Evolutionary conservation across 306 rosid species (phyloP), one percentile per base, ranked within the genome.

Genomic region (Arachis hypogaea): DNA sequence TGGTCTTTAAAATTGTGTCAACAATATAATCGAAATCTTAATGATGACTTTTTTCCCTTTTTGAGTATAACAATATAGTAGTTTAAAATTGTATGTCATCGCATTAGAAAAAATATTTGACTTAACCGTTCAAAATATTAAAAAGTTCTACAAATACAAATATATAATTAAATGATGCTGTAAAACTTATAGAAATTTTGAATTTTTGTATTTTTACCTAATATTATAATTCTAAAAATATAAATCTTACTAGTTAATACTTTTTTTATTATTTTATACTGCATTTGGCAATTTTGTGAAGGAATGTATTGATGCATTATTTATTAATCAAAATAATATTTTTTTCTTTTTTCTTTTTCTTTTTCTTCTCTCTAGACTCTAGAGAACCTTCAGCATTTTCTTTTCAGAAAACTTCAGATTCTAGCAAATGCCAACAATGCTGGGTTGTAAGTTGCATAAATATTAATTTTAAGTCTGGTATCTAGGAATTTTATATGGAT

Each of bases 391-490:
- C 54, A 9, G 14, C 33, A 44, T 66, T 7, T 79, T 79, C 59
- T 66, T 66, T 72, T 36, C 10, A 69, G 68, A 28, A 38, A 54
- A n/a, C 73, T 58, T 50, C 38, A 54, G 62, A 63, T 69, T 71
- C 64, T 69, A 42, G 36, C 69, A 22, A 63, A 44, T 12, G 3
- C 16, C 43, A 42, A 30, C n/a, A 28, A 36, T 51, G 57, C 16
- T 60, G 56, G 49, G 45, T 72, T 74, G 74, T 44, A 42, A 66
- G 51, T 29, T 40, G 36, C 52, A 60, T 43, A 61, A 50, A 50
- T 51, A 75, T 71, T 42, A 41, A 63, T 36, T 66, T 36, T 0
- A 76, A 18, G 60, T 77, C 81, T 63, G 82, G 83, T 74, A 41
- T 55, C 42, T 42, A 28, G 59, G 66, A 10, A 65, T 65, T 62